phyloP scores from a whole-genome alignment of 176 grass and related monocot species.

The Musa troglodytarum region DNA sequence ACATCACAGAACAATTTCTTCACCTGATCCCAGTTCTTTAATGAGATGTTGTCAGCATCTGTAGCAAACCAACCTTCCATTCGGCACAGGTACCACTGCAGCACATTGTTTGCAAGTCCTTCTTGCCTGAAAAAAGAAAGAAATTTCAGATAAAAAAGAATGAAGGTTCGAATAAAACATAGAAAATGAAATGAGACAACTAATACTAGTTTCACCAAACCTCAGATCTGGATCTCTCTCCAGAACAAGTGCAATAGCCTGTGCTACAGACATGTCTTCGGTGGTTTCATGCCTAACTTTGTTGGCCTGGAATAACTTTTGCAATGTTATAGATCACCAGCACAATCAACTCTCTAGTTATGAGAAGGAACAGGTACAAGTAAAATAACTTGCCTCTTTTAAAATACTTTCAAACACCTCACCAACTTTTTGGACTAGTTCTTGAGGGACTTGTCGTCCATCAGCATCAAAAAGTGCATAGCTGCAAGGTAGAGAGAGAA shows the following conservation, averaged over 20 bases:
- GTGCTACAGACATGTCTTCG: constrained; percentile 88
- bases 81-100: constrained; percentile 94
- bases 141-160: constrained; percentile 15
- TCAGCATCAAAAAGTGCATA: constrained; percentile 89
- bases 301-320: constrained; percentile 40
- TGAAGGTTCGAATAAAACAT: background rate
- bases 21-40: constrained; percentile 89
- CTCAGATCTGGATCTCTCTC: constrained; percentile 68
- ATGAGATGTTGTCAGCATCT: constrained; percentile 78
- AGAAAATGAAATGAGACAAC: background rate
- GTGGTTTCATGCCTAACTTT: constrained; percentile 57
- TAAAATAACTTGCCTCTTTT: constrained; percentile 52
- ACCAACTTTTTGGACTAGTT: constrained; percentile 70
- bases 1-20: background rate
- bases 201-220: constrained; percentile 29
- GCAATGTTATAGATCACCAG: constrained; percentile 9
- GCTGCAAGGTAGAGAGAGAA: constrained; percentile 25
- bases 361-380: constrained; percentile 1
- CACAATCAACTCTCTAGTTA: constrained; percentile 1
- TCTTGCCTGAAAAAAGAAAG: constrained; percentile 50
- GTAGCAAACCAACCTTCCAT: constrained; percentile 99
- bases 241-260: constrained; percentile 71
- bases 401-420: constrained; percentile 86
- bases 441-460: constrained; percentile 70
- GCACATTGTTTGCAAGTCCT: constrained; percentile 78